Conservation (phyloP, 441 rosid genomes). For the Syzygium malaccense region DNA sequence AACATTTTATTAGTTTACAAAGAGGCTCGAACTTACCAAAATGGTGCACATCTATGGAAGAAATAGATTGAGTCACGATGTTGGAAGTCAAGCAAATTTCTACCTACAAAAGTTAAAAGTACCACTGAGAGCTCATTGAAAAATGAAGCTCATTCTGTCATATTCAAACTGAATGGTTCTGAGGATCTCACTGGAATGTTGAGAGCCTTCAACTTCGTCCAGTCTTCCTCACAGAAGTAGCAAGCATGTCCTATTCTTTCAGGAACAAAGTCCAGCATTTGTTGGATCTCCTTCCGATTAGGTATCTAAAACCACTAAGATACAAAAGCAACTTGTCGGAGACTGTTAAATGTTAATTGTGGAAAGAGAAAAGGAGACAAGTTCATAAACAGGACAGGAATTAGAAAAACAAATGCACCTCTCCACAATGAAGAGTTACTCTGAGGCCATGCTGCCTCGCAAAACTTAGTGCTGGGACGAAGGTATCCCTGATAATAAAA, state of each 20-base stretch:
- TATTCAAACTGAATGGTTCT: not conserved
- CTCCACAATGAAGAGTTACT: conserved; percentile 94
- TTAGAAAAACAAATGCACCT: conserved; percentile 43
- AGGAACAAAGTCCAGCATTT: conserved; percentile 84
- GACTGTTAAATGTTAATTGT: conserved; percentile 1
- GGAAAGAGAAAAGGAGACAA: not conserved
- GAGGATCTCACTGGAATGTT: conserved; percentile 50
- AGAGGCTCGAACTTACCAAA: conserved; percentile 45
- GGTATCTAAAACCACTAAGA: conserved; percentile 89
- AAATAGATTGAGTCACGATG: conserved; percentile 64
- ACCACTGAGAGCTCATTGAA: not conserved
- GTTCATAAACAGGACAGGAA: not conserved
- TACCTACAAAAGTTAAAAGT: conserved; percentile 43
- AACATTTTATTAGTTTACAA: not conserved
- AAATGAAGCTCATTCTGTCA: not conserved
- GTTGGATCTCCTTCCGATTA: conserved; percentile 65
- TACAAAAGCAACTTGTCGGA: conserved; percentile 29
- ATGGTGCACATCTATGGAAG: conserved; percentile 84
- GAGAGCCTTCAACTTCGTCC: conserved; percentile 52
- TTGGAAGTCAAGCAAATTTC: conserved; percentile 96
- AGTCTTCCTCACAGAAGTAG: conserved; percentile 55
- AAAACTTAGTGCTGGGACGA: conserved; percentile 69
- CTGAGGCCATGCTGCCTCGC: conserved; percentile 72
- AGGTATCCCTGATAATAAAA: conserved; percentile 43
- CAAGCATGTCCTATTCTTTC: conserved; percentile 90